These are phyloP conservation scores for Xylaria digitata DNA, from an alignment of 2,329 filamentous ascomycete genomes.

Conservation along the genomic window DNA sequence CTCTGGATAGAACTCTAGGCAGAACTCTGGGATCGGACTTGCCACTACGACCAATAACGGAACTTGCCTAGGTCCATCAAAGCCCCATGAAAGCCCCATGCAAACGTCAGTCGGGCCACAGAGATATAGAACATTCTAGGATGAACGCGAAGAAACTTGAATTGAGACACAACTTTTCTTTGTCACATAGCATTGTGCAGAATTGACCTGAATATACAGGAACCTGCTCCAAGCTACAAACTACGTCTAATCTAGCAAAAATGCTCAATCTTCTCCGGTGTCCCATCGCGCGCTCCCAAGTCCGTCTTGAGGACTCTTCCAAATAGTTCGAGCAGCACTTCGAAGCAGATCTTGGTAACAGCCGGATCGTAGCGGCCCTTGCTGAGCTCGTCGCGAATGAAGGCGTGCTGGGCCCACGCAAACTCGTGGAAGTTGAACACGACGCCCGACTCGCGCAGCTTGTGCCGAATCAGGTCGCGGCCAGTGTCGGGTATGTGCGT, in stretches of 20 bases:
- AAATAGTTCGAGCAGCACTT: constrained; percentile 89
- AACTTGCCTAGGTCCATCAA: not conserved
- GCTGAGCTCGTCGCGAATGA: constrained; percentile 90
- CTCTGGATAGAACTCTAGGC: not conserved
- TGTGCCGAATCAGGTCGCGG: constrained; percentile 83
- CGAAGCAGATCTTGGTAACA: constrained; percentile 87
- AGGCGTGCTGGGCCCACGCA: constrained; percentile 94
- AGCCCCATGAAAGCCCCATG: constrained; percentile 13
- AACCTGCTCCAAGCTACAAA: constrained; percentile 11
- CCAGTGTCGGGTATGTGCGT: constrained; percentile 88
- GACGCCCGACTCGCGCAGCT: constrained; percentile 79
- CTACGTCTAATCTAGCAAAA: constrained; percentile 65
- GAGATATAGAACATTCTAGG: constrained; percentile 29
- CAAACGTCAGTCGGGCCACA: constrained; percentile 13
- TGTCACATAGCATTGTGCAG: not conserved
- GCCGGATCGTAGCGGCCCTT: constrained; percentile 95
- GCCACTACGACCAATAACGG: constrained; percentile 13
- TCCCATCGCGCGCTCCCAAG: constrained; percentile 74
- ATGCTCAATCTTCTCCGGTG: constrained; percentile 73
- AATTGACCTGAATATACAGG: not conserved
- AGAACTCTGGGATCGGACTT: constrained; percentile 8
- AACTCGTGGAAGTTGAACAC: constrained; percentile 87
- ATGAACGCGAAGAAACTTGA: not conserved
- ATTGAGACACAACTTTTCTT: constrained; percentile 11
- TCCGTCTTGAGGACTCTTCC: constrained; percentile 81